These are phyloP conservation scores for Rhizopus microsporus DNA, from an alignment of 371 early-diverging fungal species.

Conservation along the genomic window DNA sequence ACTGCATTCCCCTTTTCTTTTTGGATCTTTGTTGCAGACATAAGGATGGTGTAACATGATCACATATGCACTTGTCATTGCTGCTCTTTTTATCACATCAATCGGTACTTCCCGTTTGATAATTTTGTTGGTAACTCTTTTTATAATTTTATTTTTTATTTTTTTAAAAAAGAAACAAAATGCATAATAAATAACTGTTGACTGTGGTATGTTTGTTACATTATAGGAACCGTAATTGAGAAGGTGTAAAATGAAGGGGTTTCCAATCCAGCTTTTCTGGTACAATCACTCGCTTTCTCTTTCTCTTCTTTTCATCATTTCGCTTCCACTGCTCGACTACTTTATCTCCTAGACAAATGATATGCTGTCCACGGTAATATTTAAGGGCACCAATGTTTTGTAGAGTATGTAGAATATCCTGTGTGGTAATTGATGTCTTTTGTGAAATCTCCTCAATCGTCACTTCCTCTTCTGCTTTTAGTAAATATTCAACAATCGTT, in stretches of 20 bases:
- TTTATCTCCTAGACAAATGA: slow-evolving; percentile 89
- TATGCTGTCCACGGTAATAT: slow-evolving; percentile 93
- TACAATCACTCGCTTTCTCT: slow-evolving; percentile 76
- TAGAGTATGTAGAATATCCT: slow-evolving; percentile 96
- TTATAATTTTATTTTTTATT: too few relatives aligned
- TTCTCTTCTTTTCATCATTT: slow-evolving; percentile 68
- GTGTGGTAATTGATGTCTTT: slow-evolving; percentile 85
- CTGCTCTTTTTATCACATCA: too few relatives aligned
- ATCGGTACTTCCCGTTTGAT: too few relatives aligned
- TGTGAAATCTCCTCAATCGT: slow-evolving; percentile 85
- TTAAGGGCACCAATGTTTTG: slow-evolving; percentile 90
- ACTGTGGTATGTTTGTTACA: too few relatives aligned
- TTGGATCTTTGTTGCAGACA: too few relatives aligned
- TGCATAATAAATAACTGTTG: too few relatives aligned
- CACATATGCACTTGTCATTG: too few relatives aligned
- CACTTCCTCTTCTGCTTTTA: slow-evolving; percentile 52
- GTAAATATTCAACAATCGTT: slow-evolving; percentile 65
- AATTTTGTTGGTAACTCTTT: too few relatives aligned
- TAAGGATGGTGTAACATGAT: too few relatives aligned
- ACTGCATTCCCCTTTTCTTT: too few relatives aligned
- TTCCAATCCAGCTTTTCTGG: slow-evolving; percentile 78
- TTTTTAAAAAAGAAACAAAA: too few relatives aligned
- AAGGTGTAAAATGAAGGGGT: slow-evolving; percentile 77
- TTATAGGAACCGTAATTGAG: slow-evolving; percentile 75
- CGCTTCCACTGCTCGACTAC: slow-evolving; percentile 81